Conservation (phyloP, 2,329 filamentous ascomycete species). For the Camillea tinctor region DNA sequence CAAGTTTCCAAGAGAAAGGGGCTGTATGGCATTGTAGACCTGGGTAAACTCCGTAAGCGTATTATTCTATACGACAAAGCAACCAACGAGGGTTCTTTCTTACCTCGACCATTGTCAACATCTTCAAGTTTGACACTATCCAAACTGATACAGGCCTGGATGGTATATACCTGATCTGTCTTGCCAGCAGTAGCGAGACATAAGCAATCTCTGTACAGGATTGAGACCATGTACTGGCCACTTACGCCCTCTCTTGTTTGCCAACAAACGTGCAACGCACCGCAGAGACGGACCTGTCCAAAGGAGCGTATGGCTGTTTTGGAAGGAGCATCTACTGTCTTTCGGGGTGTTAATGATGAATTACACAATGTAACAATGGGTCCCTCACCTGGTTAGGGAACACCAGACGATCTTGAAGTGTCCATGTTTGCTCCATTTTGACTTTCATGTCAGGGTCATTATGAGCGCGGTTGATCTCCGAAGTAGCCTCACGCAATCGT, state of each 20-base stretch:
- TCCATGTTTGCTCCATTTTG: slow-evolving; percentile 77
- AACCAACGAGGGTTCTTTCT: slow-evolving; percentile 20
- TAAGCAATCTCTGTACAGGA: slow-evolving; percentile 79
- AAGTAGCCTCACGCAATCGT: slow-evolving; percentile 70
- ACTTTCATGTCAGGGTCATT: slow-evolving; percentile 69
- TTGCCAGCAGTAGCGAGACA: slow-evolving; percentile 70
- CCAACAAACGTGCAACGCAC: slow-evolving; percentile 80
- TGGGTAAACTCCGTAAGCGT: slow-evolving; percentile 37
- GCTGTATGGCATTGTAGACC: slow-evolving; percentile 85
- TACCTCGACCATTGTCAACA: slow-evolving; percentile 72
- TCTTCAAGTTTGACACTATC: slow-evolving; percentile 66
- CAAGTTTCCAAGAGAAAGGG: slow-evolving; percentile 86
- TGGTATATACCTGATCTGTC: slow-evolving; percentile 65
- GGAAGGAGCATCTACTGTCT: slow-evolving; percentile 52
- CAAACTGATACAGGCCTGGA: slow-evolving; percentile 72
- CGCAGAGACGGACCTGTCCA: slow-evolving; percentile 78
- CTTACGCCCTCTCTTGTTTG: slow-evolving; percentile 65
- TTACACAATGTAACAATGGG: not conserved
- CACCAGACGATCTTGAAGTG: slow-evolving; percentile 76
- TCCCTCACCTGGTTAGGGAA: slow-evolving; percentile 68
- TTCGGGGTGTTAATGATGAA: slow-evolving; percentile 18
- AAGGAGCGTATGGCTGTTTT: slow-evolving; percentile 73
- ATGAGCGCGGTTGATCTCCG: slow-evolving; percentile 81
- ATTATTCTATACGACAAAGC: not conserved
- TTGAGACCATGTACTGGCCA: slow-evolving; percentile 80